phyloP scores from a whole-genome alignment of 2,329 filamentous ascomycete genomes.

The Lachnellula hyalina region DNA sequence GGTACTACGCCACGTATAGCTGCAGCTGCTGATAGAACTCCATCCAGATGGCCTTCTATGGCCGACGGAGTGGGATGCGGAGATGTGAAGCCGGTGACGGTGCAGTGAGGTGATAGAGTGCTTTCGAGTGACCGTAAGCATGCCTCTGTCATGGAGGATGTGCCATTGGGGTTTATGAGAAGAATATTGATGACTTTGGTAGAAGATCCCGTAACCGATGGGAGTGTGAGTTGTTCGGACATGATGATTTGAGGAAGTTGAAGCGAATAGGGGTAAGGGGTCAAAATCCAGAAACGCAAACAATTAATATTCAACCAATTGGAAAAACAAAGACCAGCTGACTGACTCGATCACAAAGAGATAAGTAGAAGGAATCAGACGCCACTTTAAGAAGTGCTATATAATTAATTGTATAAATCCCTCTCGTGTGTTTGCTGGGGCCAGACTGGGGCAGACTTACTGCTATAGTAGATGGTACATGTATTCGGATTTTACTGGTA shows the following conservation, averaged over 20 bases:
- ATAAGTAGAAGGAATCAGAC: no score
- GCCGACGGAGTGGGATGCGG: slow-evolving; percentile 44
- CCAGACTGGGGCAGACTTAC: no score
- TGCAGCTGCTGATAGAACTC: slow-evolving; percentile 44
- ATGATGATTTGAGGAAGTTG: background rate
- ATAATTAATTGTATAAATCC: no score
- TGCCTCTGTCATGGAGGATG: slow-evolving; percentile 41
- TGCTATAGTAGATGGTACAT: background rate
- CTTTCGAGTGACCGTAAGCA: slow-evolving; percentile 39
- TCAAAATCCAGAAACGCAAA: background rate
- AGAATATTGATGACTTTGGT: slow-evolving; percentile 35
- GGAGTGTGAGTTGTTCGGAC: slow-evolving; percentile 8
- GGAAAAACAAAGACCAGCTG: no score
- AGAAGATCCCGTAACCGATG: slow-evolving; percentile 25
- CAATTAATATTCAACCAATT: no score
- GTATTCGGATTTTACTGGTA: no score
- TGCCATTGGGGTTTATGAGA: slow-evolving; percentile 45
- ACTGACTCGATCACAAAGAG: no score
- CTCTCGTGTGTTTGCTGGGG: no score
- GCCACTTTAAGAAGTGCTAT: no score
- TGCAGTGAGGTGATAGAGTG: slow-evolving; percentile 42
- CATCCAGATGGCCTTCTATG: slow-evolving; percentile 46
- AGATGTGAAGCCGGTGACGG: slow-evolving; percentile 45
- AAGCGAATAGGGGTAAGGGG: background rate
- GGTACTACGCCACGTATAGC: slow-evolving; percentile 41